phyloP scores from a whole-genome alignment of 345 rosid species.

The Lumnitzera racemosa region DNA sequence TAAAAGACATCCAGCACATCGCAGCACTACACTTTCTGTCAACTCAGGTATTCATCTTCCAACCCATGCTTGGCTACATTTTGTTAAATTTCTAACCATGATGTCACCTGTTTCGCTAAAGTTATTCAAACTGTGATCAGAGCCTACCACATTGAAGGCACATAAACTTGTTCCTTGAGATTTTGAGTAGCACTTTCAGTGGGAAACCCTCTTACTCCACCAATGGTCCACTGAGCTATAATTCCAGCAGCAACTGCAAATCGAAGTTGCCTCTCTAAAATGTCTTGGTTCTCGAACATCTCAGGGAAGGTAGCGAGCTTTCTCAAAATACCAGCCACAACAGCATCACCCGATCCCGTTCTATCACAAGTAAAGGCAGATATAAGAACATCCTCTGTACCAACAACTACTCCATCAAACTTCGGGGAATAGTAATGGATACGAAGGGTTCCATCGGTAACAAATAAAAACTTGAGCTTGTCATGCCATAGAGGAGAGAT shows the following conservation, averaged over 20 bases:
- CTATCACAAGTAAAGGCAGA: constrained; percentile 90
- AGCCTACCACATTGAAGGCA: constrained; percentile 89
- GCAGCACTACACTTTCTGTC: too few relatives aligned
- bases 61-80: too few relatives aligned
- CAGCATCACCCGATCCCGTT: constrained; percentile 95
- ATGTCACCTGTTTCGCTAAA: too few relatives aligned
- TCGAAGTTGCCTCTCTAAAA: constrained; percentile 77
- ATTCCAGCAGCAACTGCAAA: constrained; percentile 84
- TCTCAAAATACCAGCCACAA: constrained; percentile 82
- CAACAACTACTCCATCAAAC: constrained; percentile 73
- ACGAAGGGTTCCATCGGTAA: constrained; percentile 82
- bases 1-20: too few relatives aligned
- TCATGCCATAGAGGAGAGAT: constrained; percentile 83
- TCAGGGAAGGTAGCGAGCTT: constrained; percentile 68
- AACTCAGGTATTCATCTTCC: too few relatives aligned
- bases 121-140: not conserved
- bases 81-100: too few relatives aligned
- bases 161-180: constrained; percentile 87
- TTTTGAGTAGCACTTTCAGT: constrained; percentile 88
- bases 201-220: constrained; percentile 84
- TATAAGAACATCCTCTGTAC: constrained; percentile 84
- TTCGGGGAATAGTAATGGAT: constrained; percentile 70
- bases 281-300: constrained; percentile 69
- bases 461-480: constrained; percentile 61
- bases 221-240: constrained; percentile 93